Conservation (phyloP, 441 rosid genomes). For the Erysimum cheiri region DNA sequence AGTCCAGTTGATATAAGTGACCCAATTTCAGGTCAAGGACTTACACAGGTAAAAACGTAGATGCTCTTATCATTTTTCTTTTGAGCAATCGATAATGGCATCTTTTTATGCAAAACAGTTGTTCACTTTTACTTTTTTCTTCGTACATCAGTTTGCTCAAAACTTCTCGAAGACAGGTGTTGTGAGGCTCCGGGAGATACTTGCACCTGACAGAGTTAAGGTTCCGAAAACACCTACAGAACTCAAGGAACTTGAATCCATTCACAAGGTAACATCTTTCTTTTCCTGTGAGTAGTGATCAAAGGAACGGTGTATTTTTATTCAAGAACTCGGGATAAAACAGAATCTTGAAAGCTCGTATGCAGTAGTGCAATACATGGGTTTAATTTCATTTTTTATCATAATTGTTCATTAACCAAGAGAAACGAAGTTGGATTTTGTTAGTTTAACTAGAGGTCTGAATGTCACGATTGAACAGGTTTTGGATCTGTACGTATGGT, state of each 20-base stretch:
- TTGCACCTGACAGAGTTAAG: conserved; percentile 65
- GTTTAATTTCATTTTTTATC: not conserved
- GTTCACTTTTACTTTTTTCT: not conserved
- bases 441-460: conserved; percentile 7
- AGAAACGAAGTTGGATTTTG: not conserved
- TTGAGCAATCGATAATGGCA: conserved; percentile 7
- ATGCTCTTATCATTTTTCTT: not conserved
- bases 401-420: conserved; percentile 1
- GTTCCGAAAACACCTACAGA: conserved; percentile 71
- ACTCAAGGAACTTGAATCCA: conserved; percentile 88
- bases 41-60: conserved; percentile 63
- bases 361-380: conserved; percentile 3
- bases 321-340: not conserved
- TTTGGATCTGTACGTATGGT: conserved; percentile 89
- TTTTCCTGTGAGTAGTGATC: not conserved
- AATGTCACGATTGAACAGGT: conserved; percentile 53
- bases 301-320: not conserved
- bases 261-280: conserved; percentile 75
- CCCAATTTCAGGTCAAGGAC: conserved; percentile 80
- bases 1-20: conserved; percentile 84
- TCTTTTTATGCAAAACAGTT: conserved; percentile 8
- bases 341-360: conserved; percentile 1
- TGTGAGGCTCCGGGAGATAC: conserved; percentile 84
- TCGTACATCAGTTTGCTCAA: conserved; percentile 66
- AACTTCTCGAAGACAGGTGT: conserved; percentile 66